Base-by-base conservation (phyloP, 1,284 basidiomycete species). In the Polyporus tsugae region DNA sequence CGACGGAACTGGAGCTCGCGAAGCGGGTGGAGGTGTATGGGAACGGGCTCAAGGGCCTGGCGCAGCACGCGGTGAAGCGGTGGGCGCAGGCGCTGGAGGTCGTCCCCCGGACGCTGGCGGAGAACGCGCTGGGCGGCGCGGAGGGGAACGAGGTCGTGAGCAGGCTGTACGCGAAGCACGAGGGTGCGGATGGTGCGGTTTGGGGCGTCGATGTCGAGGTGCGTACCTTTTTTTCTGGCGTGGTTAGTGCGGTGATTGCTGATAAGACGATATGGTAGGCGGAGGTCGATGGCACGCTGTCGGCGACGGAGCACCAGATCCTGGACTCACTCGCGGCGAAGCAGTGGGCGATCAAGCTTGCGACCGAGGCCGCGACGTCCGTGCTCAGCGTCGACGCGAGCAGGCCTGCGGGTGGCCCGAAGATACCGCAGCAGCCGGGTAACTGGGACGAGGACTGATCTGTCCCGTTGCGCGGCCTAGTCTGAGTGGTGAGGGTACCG, bases 131-230 rank as follows among this genome's bases (percentile, higher is more conserved):
- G 41, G 93, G 92, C 44, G 97, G 97, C 15, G 85, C 97, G 10
- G 94, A 96, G 79, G 95, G 95, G 0, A 98, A 97, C 76, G 97
- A 98, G 79, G 92, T 96, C 19, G 85, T 99, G 38, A 95, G 92
- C 72, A 86, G 90, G 64, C 81, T 99, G 65, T 96, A 94, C 89
- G 95, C 95, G 52, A 95, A 94, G 77, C 98, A 99, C 80, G 91
- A 94, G 74, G 81, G 87, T 65, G 84, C 85, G 39, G 90, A 87
- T 29, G 91, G 91, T 3, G 91, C 91, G 75, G 78, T 85, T 19
- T 89, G 91, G 89, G 98, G 97, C 67, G 96, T 99, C 17, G 97
- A 99, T 78, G 90, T 99, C 66, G 96, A 98, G 86, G 94, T 93
- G 73, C 62, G 82, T 67, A 22, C 13, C 0, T 38, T 6, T 38